Conservation (phyloP, 192 early-diverging fungal species). For the Allomyces arbusculus region DNA sequence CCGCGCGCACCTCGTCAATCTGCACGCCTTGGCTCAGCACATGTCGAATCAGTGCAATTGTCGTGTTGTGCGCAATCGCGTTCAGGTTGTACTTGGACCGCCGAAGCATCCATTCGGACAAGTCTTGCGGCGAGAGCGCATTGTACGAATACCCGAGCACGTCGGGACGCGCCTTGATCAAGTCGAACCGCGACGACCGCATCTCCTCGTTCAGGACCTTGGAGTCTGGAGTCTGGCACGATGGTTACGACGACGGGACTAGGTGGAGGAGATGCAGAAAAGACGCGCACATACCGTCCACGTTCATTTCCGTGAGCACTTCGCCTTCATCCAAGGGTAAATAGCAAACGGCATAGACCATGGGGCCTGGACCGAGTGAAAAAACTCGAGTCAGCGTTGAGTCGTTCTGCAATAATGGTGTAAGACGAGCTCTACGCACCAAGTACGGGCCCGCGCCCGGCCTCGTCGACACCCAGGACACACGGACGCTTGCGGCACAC, state of each 20-base stretch:
- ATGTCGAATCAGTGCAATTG: slow-evolving; percentile 58
- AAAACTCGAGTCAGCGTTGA: slow-evolving; percentile 2
- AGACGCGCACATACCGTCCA: neutral
- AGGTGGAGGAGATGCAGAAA: neutral
- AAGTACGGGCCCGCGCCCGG: slow-evolving; percentile 86
- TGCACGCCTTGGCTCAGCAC: slow-evolving; percentile 39
- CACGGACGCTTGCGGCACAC: slow-evolving; percentile 11
- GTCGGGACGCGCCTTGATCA: slow-evolving; percentile 29
- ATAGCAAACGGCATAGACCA: slow-evolving; percentile 91
- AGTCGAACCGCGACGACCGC: slow-evolving; percentile 46
- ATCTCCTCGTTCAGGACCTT: slow-evolving; percentile 66
- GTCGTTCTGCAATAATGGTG: no score
- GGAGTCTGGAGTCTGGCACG: slow-evolving; percentile 43
- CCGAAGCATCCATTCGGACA: slow-evolving; percentile 75
- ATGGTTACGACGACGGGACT: neutral
- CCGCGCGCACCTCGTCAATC: slow-evolving; percentile 36
- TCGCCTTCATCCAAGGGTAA: slow-evolving; percentile 41
- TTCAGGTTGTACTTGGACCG: slow-evolving; percentile 87
- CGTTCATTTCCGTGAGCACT: slow-evolving; percentile 3
- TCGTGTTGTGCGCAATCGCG: slow-evolving; percentile 78
- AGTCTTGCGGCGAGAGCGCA: slow-evolving; percentile 70
- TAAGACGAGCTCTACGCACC: slow-evolving; percentile 26
- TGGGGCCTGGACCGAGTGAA: slow-evolving; percentile 39
- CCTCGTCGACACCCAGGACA: slow-evolving; percentile 87
- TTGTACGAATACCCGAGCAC: slow-evolving; percentile 69